These are phyloP conservation scores for Chamaenerion angustifolium DNA, from an alignment of 345 rosid genomes.

Conservation along the genomic window DNA sequence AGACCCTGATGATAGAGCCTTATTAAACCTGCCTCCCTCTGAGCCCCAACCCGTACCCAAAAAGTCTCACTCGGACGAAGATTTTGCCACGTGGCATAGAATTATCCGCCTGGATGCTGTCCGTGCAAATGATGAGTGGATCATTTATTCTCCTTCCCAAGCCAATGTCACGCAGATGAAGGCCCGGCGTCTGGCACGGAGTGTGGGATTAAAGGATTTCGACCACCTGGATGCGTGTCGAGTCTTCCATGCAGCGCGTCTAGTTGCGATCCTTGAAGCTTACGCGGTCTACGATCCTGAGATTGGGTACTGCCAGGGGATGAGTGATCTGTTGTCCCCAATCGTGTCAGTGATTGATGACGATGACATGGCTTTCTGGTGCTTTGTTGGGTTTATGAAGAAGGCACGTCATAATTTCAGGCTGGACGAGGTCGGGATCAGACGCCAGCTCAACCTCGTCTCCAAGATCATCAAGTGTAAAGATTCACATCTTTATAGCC, in stretches of 20 bases:
- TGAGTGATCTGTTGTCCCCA: slow-evolving; percentile 91
- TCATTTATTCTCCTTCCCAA: slow-evolving; percentile 50
- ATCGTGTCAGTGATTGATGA: slow-evolving; percentile 59
- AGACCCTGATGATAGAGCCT: slow-evolving; percentile 3
- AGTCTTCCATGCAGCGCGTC: slow-evolving; percentile 72
- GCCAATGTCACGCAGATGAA: slow-evolving; percentile 42
- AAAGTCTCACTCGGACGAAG: slow-evolving; percentile 33
- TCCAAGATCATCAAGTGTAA: slow-evolving; percentile 78
- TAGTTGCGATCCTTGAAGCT: slow-evolving; percentile 82
- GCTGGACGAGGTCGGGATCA: slow-evolving; percentile 85
- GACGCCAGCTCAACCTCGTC: slow-evolving; percentile 63
- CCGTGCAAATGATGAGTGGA: slow-evolving; percentile 61
- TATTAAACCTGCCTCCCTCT: slow-evolving; percentile 16
- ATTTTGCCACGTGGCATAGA: slow-evolving; percentile 75
- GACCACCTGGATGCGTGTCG: slow-evolving; percentile 77
- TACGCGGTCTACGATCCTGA: slow-evolving; percentile 75
- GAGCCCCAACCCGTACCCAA: slow-evolving; percentile 18
- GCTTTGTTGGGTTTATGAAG: slow-evolving; percentile 86
- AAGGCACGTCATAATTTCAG: slow-evolving; percentile 88
- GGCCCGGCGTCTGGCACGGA: slow-evolving; percentile 46
- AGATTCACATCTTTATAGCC: slow-evolving; percentile 66
- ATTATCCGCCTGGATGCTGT: slow-evolving; percentile 87
- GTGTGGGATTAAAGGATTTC: slow-evolving; percentile 57
- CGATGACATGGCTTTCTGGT: slow-evolving; percentile 79
- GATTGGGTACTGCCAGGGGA: slow-evolving; percentile 89